Percentiles rank a stretch among this genome's conserved stretches.
Conservation (phyloP, 2,329 filamentous ascomycete genomes). For the Intubia oerlemansii region DNA sequence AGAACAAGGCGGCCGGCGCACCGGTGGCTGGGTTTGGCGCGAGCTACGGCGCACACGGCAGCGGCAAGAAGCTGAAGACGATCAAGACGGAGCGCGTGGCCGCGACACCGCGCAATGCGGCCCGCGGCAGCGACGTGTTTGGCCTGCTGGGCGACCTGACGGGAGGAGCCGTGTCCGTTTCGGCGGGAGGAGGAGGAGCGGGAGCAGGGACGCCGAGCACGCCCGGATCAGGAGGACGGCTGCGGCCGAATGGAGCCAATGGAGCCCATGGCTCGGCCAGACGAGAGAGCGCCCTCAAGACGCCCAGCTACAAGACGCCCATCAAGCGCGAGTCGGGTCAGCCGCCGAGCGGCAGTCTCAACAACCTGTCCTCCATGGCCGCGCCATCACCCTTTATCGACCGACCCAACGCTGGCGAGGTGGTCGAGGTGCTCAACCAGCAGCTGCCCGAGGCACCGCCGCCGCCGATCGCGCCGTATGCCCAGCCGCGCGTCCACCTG, state of each 20-base stretch:
- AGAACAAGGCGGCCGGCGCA: neutral
- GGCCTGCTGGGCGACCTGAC: conserved; percentile 33
- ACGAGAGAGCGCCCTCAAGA: conserved; percentile 20
- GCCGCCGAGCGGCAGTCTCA: conserved; percentile 19
- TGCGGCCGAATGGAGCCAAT: neutral
- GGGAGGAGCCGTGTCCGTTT: neutral
- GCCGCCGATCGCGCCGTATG: conserved; percentile 49
- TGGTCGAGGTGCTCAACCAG: conserved; percentile 64
- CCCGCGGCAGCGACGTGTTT: conserved; percentile 42
- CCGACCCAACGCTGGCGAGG: conserved; percentile 58
- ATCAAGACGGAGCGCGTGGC: conserved; percentile 27
- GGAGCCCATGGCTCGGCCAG: no score
- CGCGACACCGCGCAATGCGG: conserved; percentile 38
- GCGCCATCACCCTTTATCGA: conserved; percentile 67
- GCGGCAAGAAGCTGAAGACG: conserved; percentile 1
- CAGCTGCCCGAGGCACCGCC: conserved; percentile 46
- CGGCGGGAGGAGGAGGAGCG: no score
- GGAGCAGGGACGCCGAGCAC: conserved; percentile 37
- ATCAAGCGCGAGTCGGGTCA: conserved; percentile 10
- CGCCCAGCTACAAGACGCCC: conserved; percentile 19
- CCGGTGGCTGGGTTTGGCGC: neutral
- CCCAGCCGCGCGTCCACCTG: conserved; percentile 62
- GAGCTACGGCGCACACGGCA: neutral
- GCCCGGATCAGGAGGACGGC: no score
- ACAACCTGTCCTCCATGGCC: no score